phyloP scores from a whole-genome alignment of 192 early-diverging fungal genomes.

The Spinellus fusiger region DNA sequence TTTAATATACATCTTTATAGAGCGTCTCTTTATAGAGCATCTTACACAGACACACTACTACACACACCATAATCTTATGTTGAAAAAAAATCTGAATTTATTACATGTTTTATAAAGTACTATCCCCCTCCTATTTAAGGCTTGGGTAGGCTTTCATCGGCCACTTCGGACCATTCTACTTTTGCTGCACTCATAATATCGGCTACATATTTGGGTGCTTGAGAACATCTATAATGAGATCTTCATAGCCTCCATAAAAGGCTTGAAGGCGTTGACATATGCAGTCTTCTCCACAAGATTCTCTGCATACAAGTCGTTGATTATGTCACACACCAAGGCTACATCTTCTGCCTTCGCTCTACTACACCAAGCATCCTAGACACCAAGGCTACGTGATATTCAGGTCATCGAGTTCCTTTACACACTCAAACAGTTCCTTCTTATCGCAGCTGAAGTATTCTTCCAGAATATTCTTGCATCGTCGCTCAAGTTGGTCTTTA shows the following conservation, averaged over 20 bases:
- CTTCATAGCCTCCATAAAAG: conserved; percentile 30
- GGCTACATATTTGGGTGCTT: conserved; percentile 28
- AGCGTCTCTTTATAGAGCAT: no score
- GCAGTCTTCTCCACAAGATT: conserved; percentile 13
- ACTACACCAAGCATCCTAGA: conserved; percentile 16
- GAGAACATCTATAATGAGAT: conserved; percentile 34
- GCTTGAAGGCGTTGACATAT: conserved; percentile 16
- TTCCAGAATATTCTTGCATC: conserved; percentile 25
- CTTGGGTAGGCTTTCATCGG: no score
- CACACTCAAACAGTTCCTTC: conserved; percentile 22
- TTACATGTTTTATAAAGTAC: no score
- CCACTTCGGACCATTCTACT: conserved; percentile 16
- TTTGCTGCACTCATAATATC: conserved; percentile 15
- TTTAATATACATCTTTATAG: no score
- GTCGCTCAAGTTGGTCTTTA: conserved; percentile 18
- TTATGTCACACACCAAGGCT: conserved; percentile 11
- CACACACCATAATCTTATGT: no score
- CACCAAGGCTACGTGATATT: conserved; percentile 11
- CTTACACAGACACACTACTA: no score
- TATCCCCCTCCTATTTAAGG: no score
- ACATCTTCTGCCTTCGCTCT: conserved; percentile 23
- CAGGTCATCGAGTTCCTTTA: conserved; percentile 20
- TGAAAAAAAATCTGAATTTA: no score
- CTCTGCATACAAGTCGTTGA: conserved; percentile 11
- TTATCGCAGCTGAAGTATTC: conserved; percentile 28